Base-by-base conservation (phyloP, 139 green algal genomes). In the Ostreobium quekettii region DNA sequence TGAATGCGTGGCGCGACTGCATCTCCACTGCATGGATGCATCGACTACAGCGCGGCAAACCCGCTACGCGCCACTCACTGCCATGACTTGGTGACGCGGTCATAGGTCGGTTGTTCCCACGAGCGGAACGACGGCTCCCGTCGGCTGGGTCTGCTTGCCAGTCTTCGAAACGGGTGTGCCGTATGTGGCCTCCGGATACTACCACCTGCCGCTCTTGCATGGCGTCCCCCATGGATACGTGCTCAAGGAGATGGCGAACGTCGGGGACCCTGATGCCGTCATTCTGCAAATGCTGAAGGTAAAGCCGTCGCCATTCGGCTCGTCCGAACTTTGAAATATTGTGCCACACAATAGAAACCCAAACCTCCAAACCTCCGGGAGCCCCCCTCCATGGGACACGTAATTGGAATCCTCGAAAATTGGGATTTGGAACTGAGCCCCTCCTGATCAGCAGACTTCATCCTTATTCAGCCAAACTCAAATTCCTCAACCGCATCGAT, bases 191-290 rank as follows among this genome's bases (percentile, higher is more conserved):
- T 78, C 62, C 28, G 82, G 79, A 32, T 66, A 70, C 48, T 87
- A 84, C 72, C 82, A 86, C 26, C 70, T 85, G 69, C 82, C 82
- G 1, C 71, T 87, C 36, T 87, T 87, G n/a, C 69, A 82, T 64
- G 73, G 76, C 1, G 31, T 79, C 37, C 72, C 73, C 3, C 62
- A 49, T 6, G 39, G 57, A 11, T n/a, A 64, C 35, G 48, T 82
- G 47, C 59, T 82, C 37, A 36, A 79, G 47, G 76, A 79, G 32
- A 47, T 82, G 33, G 73, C 70, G 22, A 26, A 60, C 1, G 35
- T 46, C 0, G 46, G 47, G 3, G 76, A 76, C 36, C 59, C 68
- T 6, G 53, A 82, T 37, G 62, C 70, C 5, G 72, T 72, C 5
- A 63, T 82, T 36, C 28, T 4, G 0, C 39, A 28, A 11, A 48